Evolutionary conservation across 2,329 filamentous ascomycete species (phyloP), one percentile per base, ranked within the genome.

Genomic region (Colletotrichum euphorbiae): DNA sequence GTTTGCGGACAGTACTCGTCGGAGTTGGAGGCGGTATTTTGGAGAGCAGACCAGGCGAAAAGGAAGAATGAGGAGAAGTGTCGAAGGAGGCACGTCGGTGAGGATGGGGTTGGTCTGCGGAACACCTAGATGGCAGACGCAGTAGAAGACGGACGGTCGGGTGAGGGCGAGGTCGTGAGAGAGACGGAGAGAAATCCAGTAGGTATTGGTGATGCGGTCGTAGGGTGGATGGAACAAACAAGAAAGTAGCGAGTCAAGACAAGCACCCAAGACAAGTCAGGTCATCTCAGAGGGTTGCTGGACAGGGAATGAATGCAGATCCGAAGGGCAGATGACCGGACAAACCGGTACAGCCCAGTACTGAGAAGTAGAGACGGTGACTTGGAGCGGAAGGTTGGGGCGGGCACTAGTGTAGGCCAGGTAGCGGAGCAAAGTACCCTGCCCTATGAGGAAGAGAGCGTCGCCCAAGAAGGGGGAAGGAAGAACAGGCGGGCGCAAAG

Each of bases 311-410:
- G 19, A 45, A 42, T 46, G 65, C 65, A 65, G 65, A 65, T 68
- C 51, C 24, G 48, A 51, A 28, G 66, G 24, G 55, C 66, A 69
- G 66, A 66, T 66, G 66, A 69, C 66, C 54, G 46, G 52, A 52
- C 65, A 68, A 58, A 40, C 51, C 24, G 33, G 40, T 42, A 12
- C 31, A 36, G 48, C 11, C 36, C 11, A 36, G 48, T 51, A 51
- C 48, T 38, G 3, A 38, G 5, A 38, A 15, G 36, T 48, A 48
- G 24, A 45, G 33, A 33, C 48, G 12, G 46, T 50, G 59, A 45
- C 36, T 63, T 57, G 58, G 45, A 59, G 62, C 38, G 19, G 9
- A 51, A 51, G 28, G 48, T 51, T 51, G 48, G n/a, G 48, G 48
- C 46, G 46, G 46, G 28, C 6, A 28, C 28, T 38, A 12, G 36